Evolutionary conservation across 108 stramenopile species (phyloP).

Genomic region (Skeletonema menzelii): DNA sequence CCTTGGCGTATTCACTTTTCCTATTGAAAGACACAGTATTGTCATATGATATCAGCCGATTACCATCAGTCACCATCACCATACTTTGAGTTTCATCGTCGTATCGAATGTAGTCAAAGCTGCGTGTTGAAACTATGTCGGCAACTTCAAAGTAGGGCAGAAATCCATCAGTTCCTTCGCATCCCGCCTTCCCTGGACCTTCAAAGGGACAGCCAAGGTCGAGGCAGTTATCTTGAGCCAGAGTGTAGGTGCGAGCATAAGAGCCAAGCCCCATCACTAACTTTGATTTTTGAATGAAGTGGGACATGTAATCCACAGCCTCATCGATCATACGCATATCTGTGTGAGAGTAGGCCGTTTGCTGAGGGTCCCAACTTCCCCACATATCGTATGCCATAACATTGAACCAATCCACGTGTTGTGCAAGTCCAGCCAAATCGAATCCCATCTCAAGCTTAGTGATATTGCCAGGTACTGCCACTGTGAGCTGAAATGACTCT

Average conservation of each 20-base stretch:
- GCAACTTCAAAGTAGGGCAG: constrained; percentile 51
- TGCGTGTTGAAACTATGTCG: constrained; percentile 29
- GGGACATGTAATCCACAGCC: constrained; percentile 44
- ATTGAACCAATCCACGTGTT: constrained; percentile 47
- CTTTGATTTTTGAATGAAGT: constrained; percentile 42
- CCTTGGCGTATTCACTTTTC: constrained; percentile 42
- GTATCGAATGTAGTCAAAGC: constrained; percentile 28
- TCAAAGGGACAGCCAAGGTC: constrained; percentile 43
- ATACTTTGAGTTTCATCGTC: constrained; percentile 45
- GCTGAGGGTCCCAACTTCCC: constrained; percentile 39
- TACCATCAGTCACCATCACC: constrained; percentile 56
- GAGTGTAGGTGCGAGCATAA: constrained; percentile 46
- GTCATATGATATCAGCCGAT: constrained; percentile 51
- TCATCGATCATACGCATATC: constrained; percentile 51
- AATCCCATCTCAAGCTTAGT: constrained; percentile 48
- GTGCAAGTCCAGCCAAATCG: constrained; percentile 32
- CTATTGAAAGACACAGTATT: constrained; percentile 48
- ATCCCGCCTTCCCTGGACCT: constrained; percentile 41
- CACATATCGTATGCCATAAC: constrained; percentile 50
- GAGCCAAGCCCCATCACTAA: constrained; percentile 47
- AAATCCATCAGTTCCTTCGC: constrained; percentile 48
- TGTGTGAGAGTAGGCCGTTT: constrained; percentile 42
- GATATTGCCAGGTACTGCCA: constrained; percentile 40
- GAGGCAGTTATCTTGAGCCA: constrained; percentile 37
- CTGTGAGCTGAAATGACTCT: constrained; percentile 26